Base-by-base conservation (phyloP, 2,329 filamentous ascomycete genomes). In the Aspergillus chevalieri region DNA sequence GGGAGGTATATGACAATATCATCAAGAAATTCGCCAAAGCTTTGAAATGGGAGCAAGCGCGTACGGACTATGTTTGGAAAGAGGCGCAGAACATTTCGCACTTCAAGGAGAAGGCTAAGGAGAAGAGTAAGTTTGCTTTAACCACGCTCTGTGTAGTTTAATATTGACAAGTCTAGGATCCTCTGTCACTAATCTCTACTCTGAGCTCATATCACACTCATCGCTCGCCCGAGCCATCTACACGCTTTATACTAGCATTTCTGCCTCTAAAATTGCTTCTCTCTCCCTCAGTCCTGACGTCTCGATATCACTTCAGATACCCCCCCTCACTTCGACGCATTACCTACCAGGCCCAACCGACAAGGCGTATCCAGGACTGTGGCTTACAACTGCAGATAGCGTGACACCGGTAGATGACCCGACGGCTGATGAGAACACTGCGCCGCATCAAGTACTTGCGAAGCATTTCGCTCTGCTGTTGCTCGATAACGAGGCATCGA, bases 1-100 rank as follows among this genome's bases (percentile, higher is more conserved):
- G 86, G 41, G 87, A 94, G 55, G 84, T 96, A 64, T 95, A 95
- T 66, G 79, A 87, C 47, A 87, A 95, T 65, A 85, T 97, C 36
- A 86, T 91, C 55, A 93, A 91, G 68, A 94, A 94, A 69, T 85
- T 95, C 60, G 91, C 90, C 64, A 95, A 92, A 72, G 89, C 88
- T 3, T 81, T 95, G 64, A 94, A 93, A 65, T 93, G 92, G 70
- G 91, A 91, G 65, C 92, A 98, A 70, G 86, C 91, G 57, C 85
- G 87, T 52, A 87, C 84, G 49, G 86, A 91, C 58, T 97, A 96
- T 66, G 87, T 98, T 4, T 93, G 89, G 83, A 87, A 86, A 61
- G 89, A 98, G 65, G 89, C 88, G 2, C 90, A 93, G 67, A 82
- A 81, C 51, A 92, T 97, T 44, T 74, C 93, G 26, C 76, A 81